phyloP scores from a whole-genome alignment of 2,329 filamentous ascomycete genomes.

The Colletotrichum tabaci region DNA sequence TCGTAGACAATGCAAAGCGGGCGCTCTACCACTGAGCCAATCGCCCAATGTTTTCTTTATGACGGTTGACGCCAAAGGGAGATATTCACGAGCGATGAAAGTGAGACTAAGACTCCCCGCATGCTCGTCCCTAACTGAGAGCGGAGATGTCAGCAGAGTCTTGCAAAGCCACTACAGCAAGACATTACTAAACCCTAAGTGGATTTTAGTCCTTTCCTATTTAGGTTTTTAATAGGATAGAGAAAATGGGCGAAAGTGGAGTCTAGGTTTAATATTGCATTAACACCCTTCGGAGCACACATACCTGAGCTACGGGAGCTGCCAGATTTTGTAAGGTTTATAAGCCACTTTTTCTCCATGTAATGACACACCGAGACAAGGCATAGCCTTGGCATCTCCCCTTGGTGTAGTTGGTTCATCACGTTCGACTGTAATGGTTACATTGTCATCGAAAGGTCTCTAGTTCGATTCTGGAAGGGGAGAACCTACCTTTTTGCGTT shows the following conservation, averaged over 20 bases:
- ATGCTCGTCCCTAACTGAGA: neutral
- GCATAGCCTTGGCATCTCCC: constrained; percentile 26
- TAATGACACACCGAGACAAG: constrained; percentile 5
- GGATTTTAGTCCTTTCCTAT: neutral
- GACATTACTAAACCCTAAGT: neutral
- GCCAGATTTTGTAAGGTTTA: neutral
- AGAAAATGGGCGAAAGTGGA: too few species aligned
- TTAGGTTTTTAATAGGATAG: neutral
- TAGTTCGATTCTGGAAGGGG: constrained; percentile 42
- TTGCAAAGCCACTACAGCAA: neutral
- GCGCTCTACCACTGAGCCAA: constrained; percentile 38
- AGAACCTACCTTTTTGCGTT: constrained; percentile 13
- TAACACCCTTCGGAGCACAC: neutral
- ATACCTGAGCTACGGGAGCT: neutral
- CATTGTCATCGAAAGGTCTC: constrained; percentile 37
- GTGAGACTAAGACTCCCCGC: neutral
- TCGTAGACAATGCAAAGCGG: constrained; percentile 28
- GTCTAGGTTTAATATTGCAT: neutral
- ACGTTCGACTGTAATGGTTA: constrained; percentile 31
- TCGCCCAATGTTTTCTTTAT: neutral
- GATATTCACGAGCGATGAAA: neutral
- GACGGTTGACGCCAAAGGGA: neutral
- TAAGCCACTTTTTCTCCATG: fast-evolving
- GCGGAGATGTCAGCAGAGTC: neutral
- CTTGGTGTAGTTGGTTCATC: constrained; percentile 38